Evolutionary conservation across 78 protist genomes (phyloP).

Genomic region (slime mould (Dictyostelium discoideum)): dicty_2.7 NC_007091.3:232001-232500

Average conservation of each 20-base stretch:
- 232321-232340: conserved; percentile 88
- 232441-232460: not conserved
- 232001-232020: not conserved
- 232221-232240: conserved; percentile 53
- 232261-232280: conserved; percentile 76
- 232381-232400: conserved; percentile 74
- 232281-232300: conserved; percentile 68
- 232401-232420: conserved; percentile 83
- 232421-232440: conserved; percentile 42
- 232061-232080: conserved; percentile 5
- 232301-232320: conserved; percentile 71
- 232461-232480: too few relatives aligned
- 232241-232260: conserved; percentile 87
- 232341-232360: conserved; percentile 85
- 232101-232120: conserved; percentile 31
- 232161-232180: conserved; percentile 57
- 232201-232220: conserved; percentile 33
- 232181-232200: conserved; percentile 53
- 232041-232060: not conserved
- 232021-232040: conserved; percentile 14
- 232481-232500: too few relatives aligned
- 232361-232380: conserved; percentile 83
- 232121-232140: conserved; percentile 6
- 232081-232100: conserved; percentile 7
- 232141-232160: conserved; percentile 28